Base-by-base conservation (phyloP, 805 yeast genomes). In the Candida manassasensis region DNA sequence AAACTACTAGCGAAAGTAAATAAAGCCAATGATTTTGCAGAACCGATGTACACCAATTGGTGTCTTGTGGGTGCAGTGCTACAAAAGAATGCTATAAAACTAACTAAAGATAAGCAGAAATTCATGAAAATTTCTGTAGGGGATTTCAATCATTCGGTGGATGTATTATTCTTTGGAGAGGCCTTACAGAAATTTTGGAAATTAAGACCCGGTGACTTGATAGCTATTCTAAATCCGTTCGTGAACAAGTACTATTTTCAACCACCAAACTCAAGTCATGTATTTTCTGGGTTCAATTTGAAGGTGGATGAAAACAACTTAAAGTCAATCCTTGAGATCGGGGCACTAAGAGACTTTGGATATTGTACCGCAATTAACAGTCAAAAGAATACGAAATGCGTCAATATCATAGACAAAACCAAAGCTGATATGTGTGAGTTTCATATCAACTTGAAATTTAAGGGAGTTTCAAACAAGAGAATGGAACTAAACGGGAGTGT, bases 41-140 rank as follows among this genome's bases (percentile, higher is more conserved):
- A 83, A 31, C 95, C 96, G 0, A 59, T 61, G 21, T 80, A 81
- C 48, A 59, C 81, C 3, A 88, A 89, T 51, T 88, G 87, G 83
- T 80, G 81, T n/a, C 71, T 79, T 1, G 49, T 81, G n/a, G 97
- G 95, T 1, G 67, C 84, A 2, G 63, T 89, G 0, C 61, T 77
- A 4, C 49, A 53, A 14, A 87, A 87, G 49, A 62, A 78, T 4
- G 74, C 67, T 6, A 68, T 81, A 3, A 66, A 69, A 42, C 54
- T 60, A 3, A 63, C 84, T 0, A 43, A 67, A 10, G 52, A 34
- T 42, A 57, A 43, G 50, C 59, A 66, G 10, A 81, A 79, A 49
- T 89, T 66, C 49, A 61, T 84, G 44, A 73, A 73, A 38, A 38
- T 88, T 14, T 71, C 75, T 2, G 47, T 90, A 3, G 83, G 95